Conservation (phyloP, 805 yeast species). For the Saccharomycopsis lassenensis region DNA sequence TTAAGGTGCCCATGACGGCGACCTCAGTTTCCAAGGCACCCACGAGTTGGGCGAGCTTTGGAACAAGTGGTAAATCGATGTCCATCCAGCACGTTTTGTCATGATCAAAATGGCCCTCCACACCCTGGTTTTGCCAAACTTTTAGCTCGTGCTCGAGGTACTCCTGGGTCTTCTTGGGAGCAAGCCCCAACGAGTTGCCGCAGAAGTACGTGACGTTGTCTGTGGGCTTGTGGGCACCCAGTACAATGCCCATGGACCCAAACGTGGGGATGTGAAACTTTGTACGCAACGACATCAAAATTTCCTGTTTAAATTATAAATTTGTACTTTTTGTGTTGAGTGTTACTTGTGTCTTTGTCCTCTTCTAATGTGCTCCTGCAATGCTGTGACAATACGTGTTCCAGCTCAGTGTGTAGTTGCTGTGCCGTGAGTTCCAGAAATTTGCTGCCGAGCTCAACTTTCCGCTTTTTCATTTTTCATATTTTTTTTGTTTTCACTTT, state of each 20-base stretch:
- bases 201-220: conserved; percentile 50
- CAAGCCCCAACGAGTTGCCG: conserved; percentile 89
- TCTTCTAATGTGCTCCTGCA: no score
- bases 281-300: no score
- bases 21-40: conserved; percentile 74
- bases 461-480: no score
- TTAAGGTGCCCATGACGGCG: conserved; percentile 79
- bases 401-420: no score
- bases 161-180: conserved; percentile 55
- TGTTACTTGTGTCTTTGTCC: no score
- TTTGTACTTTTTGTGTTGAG: no score
- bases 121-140: conserved; percentile 78
- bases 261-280: conserved; percentile 66
- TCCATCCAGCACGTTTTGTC: conserved; percentile 72
- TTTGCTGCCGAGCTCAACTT: no score
- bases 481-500: no score
- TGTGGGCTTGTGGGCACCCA: conserved; percentile 12
- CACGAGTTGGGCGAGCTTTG: conserved; percentile 58
- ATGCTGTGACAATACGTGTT: no score
- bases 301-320: no score
- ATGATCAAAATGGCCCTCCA: conserved; percentile 75
- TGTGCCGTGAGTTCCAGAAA: no score
- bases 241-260: conserved; percentile 41
- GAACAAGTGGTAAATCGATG: conserved; percentile 67
- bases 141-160: conserved; percentile 58